A percentile compares a stretch with the other conserved stretches of the same genome.
Conservation (phyloP, 1,284 basidiomycete genomes). For the Hortiboletus rubellus region DNA sequence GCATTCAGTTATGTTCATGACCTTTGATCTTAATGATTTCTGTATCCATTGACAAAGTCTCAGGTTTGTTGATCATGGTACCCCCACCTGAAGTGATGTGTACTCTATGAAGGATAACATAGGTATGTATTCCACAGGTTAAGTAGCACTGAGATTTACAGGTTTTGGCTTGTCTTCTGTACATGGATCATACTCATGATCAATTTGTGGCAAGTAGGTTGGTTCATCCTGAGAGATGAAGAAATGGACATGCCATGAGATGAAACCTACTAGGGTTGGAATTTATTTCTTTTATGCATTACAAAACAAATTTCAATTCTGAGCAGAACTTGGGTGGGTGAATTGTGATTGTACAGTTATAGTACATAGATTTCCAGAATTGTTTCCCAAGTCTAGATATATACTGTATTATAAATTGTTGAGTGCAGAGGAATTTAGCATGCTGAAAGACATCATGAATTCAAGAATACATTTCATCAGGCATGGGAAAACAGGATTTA, state of each 20-base stretch:
- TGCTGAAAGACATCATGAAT: too few species aligned
- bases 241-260: neutral
- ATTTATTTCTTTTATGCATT: too few species aligned
- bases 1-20: slow-evolving; percentile 17
- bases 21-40: neutral
- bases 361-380: too few species aligned
- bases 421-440: too few species aligned
- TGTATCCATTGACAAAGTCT: neutral
- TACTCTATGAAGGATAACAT: slow-evolving; percentile 22
- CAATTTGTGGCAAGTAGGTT: slow-evolving; percentile 7
- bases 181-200: slow-evolving; percentile 15
- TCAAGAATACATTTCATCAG: too few species aligned
- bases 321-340: too few species aligned
- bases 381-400: too few species aligned
- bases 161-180: neutral
- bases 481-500: too few species aligned
- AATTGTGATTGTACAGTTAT: too few species aligned
- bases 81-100: slow-evolving; percentile 20
- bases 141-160: neutral
- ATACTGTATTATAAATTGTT: too few species aligned
- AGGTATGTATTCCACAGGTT: slow-evolving; percentile 14
- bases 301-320: too few species aligned
- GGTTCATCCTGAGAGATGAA: slow-evolving; percentile 17
- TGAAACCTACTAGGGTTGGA: too few species aligned
- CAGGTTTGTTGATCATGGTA: slow-evolving; percentile 19